Evolutionary conservation across 176 grass and related monocot species (phyloP).

Genomic region (Thinopyrum elongatum): DNA sequence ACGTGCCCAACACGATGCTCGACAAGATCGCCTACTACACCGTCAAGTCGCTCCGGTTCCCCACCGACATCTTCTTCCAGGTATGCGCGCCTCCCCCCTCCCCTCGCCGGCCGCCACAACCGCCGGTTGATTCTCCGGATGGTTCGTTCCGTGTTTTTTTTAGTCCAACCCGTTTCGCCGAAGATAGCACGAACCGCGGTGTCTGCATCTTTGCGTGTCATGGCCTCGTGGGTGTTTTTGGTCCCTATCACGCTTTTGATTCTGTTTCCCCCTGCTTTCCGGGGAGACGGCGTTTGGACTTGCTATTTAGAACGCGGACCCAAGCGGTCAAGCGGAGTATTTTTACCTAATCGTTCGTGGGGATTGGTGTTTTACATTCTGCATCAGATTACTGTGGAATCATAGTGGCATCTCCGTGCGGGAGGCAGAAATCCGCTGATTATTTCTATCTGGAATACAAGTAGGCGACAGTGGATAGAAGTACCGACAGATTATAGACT

Average conservation of each 20-base stretch:
- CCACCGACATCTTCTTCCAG: conserved; percentile 79
- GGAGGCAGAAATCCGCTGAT: background rate
- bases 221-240: background rate
- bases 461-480: background rate
- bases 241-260: background rate
- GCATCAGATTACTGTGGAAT: background rate
- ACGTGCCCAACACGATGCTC: conserved; percentile 50
- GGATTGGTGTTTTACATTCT: background rate
- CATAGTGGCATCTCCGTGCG: background rate
- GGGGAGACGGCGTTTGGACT: background rate
- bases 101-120: background rate
- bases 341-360: background rate
- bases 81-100: background rate
- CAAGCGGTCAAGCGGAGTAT: background rate
- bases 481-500: background rate
- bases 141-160: background rate
- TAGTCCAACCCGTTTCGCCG: background rate
- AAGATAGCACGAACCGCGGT: background rate
- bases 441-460: background rate
- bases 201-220: background rate
- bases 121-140: background rate
- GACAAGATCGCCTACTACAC: conserved; percentile 76
- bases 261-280: background rate
- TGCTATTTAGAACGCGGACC: background rate
- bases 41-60: conserved; percentile 70